phyloP scores from a whole-genome alignment of 176 grass and related monocot species.

The Oryza coarctata region DNA sequence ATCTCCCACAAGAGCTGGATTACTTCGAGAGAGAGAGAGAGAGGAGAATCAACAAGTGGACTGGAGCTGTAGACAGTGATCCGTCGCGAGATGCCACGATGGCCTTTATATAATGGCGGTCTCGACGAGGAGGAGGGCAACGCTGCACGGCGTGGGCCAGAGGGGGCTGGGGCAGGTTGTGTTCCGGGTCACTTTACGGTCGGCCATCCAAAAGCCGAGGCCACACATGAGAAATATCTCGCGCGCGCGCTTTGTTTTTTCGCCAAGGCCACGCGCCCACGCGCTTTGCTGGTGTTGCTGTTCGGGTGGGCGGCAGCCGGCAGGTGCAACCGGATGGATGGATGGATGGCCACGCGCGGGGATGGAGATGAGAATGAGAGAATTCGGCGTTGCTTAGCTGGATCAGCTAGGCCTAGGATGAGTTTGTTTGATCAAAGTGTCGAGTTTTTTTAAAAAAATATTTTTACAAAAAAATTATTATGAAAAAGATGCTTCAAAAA shows the following conservation, averaged over 20 bases:
- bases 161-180: no score
- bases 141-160: no score
- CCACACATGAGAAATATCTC: conserved; percentile 44
- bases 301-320: not conserved
- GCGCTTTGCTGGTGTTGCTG: not conserved
- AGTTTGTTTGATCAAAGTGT: no score
- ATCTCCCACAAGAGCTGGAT: not conserved
- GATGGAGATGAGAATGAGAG: not conserved
- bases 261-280: conserved; percentile 10
- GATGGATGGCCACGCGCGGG: not conserved
- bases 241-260: not conserved
- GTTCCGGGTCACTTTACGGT: conserved; percentile 7
- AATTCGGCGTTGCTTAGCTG: no score
- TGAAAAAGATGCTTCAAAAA: no score
- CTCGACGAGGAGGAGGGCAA: not conserved
- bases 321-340: conserved; percentile 15
- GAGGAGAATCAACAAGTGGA: conserved; percentile 9
- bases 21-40: not conserved
- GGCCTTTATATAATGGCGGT: conserved; percentile 26
- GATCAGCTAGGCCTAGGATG: no score
- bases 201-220: conserved; percentile 1
- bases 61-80: not conserved
- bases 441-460: no score
- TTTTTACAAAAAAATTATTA: no score
- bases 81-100: not conserved